phyloP scores from a whole-genome alignment of 495 filamentous ascomycete species.

The Neurospora sp. region DNA sequence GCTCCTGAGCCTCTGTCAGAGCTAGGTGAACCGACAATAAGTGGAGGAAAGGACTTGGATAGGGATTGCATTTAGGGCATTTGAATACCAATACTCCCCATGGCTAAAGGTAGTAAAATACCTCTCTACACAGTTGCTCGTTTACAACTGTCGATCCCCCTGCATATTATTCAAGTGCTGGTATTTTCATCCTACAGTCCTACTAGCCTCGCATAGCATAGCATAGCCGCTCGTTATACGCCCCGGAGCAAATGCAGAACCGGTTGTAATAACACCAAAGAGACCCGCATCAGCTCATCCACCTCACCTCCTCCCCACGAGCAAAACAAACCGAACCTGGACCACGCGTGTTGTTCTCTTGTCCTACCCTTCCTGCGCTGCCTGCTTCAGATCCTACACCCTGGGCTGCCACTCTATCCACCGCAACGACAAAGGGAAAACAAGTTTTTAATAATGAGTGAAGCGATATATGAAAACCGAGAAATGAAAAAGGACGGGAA shows the following conservation, averaged over 20 bases:
- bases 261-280: not conserved
- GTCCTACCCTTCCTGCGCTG: not conserved
- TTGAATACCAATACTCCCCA: not conserved
- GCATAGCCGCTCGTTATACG: not conserved
- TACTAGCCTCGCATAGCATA: not conserved
- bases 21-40: not conserved
- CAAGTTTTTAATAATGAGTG: not conserved
- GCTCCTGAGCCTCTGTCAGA: not conserved
- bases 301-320: not conserved
- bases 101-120: not conserved
- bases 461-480: conserved; percentile 1
- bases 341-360: not conserved
- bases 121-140: not conserved
- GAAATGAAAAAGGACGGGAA: conserved; percentile 2
- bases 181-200: not conserved
- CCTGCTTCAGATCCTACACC: not conserved
- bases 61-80: not conserved
- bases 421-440: not conserved
- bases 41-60: too few species aligned
- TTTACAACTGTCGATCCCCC: not conserved
- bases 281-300: not conserved
- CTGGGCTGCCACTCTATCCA: not conserved
- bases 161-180: not conserved
- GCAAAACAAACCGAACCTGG: not conserved
- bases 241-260: not conserved